phyloP scores from a whole-genome alignment of 2,329 filamentous ascomycete genomes.

The Stagonosporopsis chrysanthemi region DNA sequence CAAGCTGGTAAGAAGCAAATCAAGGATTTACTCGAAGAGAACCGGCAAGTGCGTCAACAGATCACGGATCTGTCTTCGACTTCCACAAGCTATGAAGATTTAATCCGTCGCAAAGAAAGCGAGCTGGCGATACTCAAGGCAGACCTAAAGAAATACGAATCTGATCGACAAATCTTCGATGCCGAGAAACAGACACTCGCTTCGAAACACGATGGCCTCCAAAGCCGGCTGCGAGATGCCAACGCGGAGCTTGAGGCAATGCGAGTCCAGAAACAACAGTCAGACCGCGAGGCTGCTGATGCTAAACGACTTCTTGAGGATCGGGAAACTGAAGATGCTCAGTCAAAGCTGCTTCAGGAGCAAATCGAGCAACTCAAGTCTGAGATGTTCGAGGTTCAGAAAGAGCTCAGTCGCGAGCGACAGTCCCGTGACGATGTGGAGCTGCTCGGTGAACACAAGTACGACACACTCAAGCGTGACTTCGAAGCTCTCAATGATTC shows the following conservation, averaged over 20 bases:
- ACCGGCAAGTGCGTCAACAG: slow-evolving; percentile 81
- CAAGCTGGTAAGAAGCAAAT: slow-evolving; percentile 76
- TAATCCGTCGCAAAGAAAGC: slow-evolving; percentile 92
- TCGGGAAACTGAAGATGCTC: slow-evolving; percentile 86
- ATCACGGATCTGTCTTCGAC: slow-evolving; percentile 87
- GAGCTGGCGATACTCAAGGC: slow-evolving; percentile 84
- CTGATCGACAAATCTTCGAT: slow-evolving; percentile 79
- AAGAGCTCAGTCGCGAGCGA: slow-evolving; percentile 86
- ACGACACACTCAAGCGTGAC: slow-evolving; percentile 80
- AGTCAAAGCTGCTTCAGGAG: slow-evolving; percentile 84
- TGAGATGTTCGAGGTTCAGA: slow-evolving; percentile 83
- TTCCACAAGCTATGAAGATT: slow-evolving; percentile 92
- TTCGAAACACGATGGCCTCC: slow-evolving; percentile 79
- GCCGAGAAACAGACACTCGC: slow-evolving; percentile 76
- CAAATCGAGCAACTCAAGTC: slow-evolving; percentile 89
- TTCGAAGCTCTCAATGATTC: slow-evolving; percentile 87
- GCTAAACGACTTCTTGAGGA: slow-evolving; percentile 86
- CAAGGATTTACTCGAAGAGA: slow-evolving; percentile 79
- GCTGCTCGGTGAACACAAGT: slow-evolving; percentile 88
- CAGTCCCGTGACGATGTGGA: slow-evolving; percentile 95
- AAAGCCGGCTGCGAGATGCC: slow-evolving; percentile 78
- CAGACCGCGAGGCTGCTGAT: slow-evolving; percentile 88
- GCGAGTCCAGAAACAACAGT: slow-evolving; percentile 80
- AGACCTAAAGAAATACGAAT: slow-evolving; percentile 83
- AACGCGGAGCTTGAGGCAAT: slow-evolving; percentile 89